Evolutionary conservation across 208 protist species (phyloP), one percentile per base, ranked within the genome.

Genomic region (Trypanosomatidae sp.): DNA sequence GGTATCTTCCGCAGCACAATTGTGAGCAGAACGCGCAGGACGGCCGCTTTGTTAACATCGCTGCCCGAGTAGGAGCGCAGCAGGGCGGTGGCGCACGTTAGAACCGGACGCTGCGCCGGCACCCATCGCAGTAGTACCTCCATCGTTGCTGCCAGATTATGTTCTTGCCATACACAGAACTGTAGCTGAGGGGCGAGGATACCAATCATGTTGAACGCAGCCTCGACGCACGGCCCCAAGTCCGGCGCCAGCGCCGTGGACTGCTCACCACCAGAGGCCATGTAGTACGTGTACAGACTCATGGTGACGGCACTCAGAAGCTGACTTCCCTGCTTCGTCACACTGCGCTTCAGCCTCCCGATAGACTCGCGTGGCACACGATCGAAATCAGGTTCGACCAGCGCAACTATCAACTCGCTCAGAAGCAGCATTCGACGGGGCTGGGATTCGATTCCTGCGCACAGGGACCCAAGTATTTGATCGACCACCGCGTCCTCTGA

Each of bases 271-370:
- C 84, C 84, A 43, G 84, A 66, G 9, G 81, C 74, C 52, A 83
- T 81, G 69, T 90, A 94, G 71, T 82, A 83, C 41, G 77, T 71
- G 77, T 85, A 94, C 9, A 94, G 80, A 7, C 77, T 76, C 43
- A 86, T 66, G 39, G 79, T 91, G 12, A 81, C 62, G 17, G 78
- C 74, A 10, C 75, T 60, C 19, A 94, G 76, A 30, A 94, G 62
- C n/a, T 71, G 59, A 9, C 58, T 33, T 25, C 73, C 74, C 60
- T 71, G 74, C 30, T 43, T 65, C 9, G 69, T 43, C 36, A 90
- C 70, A 25, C 56, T 65, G 12, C 71, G 62, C 60, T 81, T 85
- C 49, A 90, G 66, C 9, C 3, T 43, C 17, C 79, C 85, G 49
- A 90, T 85, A 19, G 62, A 82, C 10, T 84, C 28, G 2, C 85